These are phyloP conservation scores for Ogataea pilisensis DNA, from an alignment of 805 yeast species.

Conservation along the genomic window DNA sequence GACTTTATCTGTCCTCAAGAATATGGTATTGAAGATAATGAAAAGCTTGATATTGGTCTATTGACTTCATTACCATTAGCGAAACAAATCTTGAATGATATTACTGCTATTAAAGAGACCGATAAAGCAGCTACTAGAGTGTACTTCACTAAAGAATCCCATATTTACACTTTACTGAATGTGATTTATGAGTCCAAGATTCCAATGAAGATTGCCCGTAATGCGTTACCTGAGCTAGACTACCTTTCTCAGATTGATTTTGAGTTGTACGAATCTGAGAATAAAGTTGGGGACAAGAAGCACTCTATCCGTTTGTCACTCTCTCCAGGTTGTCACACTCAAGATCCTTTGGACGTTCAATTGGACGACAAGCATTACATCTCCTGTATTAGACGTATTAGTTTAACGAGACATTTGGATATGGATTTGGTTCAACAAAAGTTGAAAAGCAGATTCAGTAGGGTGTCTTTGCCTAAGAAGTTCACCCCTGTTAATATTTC, in stretches of 20 bases:
- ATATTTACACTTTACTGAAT: slow-evolving; percentile 88
- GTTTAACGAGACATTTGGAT: slow-evolving; percentile 89
- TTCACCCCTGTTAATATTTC: slow-evolving; percentile 86
- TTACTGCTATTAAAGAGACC: slow-evolving; percentile 70
- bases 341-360: slow-evolving; percentile 95
- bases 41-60: slow-evolving; percentile 92
- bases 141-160: slow-evolving; percentile 95
- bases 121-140: slow-evolving; percentile 82
- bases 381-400: slow-evolving; percentile 88
- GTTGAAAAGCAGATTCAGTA: slow-evolving; percentile 71
- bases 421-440: slow-evolving; percentile 82
- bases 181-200: slow-evolving; percentile 87
- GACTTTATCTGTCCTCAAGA: slow-evolving; percentile 99
- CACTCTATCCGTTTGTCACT: slow-evolving; percentile 88
- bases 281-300: slow-evolving; percentile 62
- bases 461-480: slow-evolving; percentile 88
- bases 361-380: slow-evolving; percentile 94
- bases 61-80: slow-evolving; percentile 92
- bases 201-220: slow-evolving; percentile 93
- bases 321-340: slow-evolving; percentile 98
- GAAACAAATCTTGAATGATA: slow-evolving; percentile 76
- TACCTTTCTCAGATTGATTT: slow-evolving; percentile 91
- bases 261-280: slow-evolving; percentile 84
- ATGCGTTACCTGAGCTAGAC: slow-evolving; percentile 94
- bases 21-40: slow-evolving; percentile 93